Conservation (phyloP, 371 early-diverging fungal species). For the Rhizomucor miehei region DNA sequence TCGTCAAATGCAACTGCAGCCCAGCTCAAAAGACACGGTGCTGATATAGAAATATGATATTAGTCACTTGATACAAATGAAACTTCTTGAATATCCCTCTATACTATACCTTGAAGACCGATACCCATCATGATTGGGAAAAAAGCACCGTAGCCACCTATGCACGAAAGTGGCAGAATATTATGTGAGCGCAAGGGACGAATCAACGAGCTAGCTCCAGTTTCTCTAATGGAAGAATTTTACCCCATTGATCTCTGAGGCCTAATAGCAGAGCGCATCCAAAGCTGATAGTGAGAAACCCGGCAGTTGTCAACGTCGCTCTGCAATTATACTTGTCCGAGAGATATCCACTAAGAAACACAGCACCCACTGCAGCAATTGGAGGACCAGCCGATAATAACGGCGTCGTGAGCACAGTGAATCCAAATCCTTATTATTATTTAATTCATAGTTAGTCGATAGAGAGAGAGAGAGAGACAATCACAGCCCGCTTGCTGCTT, state of each 20-base stretch:
- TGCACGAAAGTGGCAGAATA: too few species aligned
- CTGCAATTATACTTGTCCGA: constrained; percentile 19
- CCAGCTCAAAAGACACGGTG: constrained; percentile 27
- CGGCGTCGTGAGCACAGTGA: constrained; percentile 19
- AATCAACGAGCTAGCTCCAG: too few species aligned
- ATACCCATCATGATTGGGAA: too few species aligned
- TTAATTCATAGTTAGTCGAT: too few species aligned
- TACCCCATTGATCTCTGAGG: constrained; percentile 26
- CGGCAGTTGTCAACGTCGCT: constrained; percentile 18
- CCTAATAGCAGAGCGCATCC: constrained; percentile 17
- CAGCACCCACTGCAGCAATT: constrained; percentile 17
- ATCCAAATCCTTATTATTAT: constrained; percentile 38
- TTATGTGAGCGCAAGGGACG: too few species aligned
- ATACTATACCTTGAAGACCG: constrained; percentile 26
- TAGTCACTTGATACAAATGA: background rate
- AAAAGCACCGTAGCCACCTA: too few species aligned
- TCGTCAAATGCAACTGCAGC: constrained; percentile 26
- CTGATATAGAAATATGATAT: too few species aligned
- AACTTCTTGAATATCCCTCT: background rate
- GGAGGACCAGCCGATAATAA: constrained; percentile 34
- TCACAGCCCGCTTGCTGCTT: too few species aligned
- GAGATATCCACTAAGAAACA: constrained; percentile 26
- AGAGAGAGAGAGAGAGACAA: too few species aligned
- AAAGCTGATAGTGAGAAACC: constrained; percentile 21
- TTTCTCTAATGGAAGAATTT: too few species aligned